Conservation (phyloP, 2,329 filamentous ascomycete species). For the Dactylonectria estremocensis region DNA sequence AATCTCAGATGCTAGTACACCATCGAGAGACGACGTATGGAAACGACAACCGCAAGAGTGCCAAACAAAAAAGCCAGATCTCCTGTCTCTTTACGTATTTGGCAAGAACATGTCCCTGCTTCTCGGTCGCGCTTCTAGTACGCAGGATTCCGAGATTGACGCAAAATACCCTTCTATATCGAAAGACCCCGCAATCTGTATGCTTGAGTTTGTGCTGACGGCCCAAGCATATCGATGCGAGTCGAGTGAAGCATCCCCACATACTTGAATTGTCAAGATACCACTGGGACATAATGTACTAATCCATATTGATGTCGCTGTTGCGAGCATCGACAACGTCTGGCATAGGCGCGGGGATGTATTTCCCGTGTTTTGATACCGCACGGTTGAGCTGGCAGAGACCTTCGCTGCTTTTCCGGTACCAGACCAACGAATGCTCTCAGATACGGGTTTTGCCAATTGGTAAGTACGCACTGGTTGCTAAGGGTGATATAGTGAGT, state of each 20-base stretch:
- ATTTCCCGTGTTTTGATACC: constrained; percentile 37
- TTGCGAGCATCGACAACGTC: constrained; percentile 33
- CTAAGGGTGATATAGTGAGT: neutral
- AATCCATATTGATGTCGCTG: constrained; percentile 35
- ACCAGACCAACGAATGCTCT: constrained; percentile 26
- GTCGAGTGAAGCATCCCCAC: constrained; percentile 19
- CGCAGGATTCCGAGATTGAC: constrained; percentile 40
- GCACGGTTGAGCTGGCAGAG: constrained; percentile 32
- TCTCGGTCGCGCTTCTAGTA: constrained; percentile 32
- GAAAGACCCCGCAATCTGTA: constrained; percentile 12
- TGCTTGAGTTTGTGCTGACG: too few species aligned
- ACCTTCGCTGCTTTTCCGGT: constrained; percentile 38
- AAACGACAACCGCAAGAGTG: constrained; percentile 23
- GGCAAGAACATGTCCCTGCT: constrained; percentile 39
- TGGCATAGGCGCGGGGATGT: constrained; percentile 29
- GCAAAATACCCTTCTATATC: constrained; percentile 23
- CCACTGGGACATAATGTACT: constrained; percentile 44
- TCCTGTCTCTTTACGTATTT: constrained; percentile 40
- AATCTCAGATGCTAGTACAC: constrained; percentile 42
- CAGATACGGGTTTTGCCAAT: constrained; percentile 39
- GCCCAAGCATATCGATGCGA: constrained; percentile 20
- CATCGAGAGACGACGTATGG: constrained; percentile 37
- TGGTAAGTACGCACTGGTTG: constrained; percentile 22
- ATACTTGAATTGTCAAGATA: constrained; percentile 22
- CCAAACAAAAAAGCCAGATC: constrained; percentile 29